Base-by-base conservation (phyloP, 768 basidiomycete genomes). In the Scleroderma bovista region DNA sequence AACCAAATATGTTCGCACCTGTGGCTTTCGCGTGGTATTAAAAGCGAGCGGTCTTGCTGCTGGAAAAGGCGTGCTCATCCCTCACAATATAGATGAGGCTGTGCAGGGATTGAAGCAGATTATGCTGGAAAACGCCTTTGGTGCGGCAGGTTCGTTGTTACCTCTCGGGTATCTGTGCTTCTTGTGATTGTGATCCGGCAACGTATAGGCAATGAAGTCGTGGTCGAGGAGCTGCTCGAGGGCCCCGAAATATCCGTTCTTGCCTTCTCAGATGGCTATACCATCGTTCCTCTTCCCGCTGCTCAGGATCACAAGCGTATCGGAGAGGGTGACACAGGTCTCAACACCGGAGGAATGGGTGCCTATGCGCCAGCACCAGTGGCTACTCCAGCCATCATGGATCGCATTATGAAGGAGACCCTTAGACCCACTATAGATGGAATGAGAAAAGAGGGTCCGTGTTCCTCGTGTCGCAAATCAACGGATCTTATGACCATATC, bases 271-370 rank as follows among this genome's bases (percentile, higher is more conserved):
- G 96, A 99, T 60, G 96, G 96, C 1, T 97, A 98, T 69, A 89
- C 93, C 15, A 80, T 96, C 51, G 71, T 85, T 7, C 81, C 91
- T 4, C 77, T 99, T 17, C 95, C 96, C 36, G 85, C 89, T 12
- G 94, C 93, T 3, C 96, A 99, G 66, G 96, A 99, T 67, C 96
- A 99, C 73, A 99, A 99, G 69, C 80, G 96, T 13, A 93, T 98
- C 33, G 92, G 93, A 10, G 95, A 98, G 50, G 93, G 93, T 1
- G 96, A 99, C 65, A 83, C 80, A 2, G 96, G 96, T 1, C 77
- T 77, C 17, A 98, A 98, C 68, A 99, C 96, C 0, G 96, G 96
- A 50, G 96, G 96, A 12, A 99, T 99, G 96, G 96, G 96, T 46
- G 94, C 89, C 36, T 99, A 99, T 71, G 84, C 90, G 1, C 96